Conservation (phyloP, 2,329 filamentous ascomycete species). For the Fusarium vanettenii region DNA sequence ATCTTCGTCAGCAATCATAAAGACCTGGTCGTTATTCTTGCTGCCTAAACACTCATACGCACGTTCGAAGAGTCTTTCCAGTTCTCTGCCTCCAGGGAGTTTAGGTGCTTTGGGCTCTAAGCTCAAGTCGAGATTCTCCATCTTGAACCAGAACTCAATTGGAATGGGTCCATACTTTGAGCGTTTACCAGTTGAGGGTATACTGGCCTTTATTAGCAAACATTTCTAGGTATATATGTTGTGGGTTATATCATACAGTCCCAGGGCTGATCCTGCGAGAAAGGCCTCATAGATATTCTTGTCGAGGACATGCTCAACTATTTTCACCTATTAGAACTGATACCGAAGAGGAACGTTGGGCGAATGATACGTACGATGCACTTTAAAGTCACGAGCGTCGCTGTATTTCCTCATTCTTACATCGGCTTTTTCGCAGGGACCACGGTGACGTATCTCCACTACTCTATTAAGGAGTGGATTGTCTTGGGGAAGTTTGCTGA, state of each 20-base stretch:
- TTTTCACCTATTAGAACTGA: neutral
- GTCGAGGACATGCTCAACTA: slow-evolving; percentile 6
- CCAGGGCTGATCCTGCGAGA: neutral
- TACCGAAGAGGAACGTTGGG: neutral
- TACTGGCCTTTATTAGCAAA: neutral
- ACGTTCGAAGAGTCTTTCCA: neutral
- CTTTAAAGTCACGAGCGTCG: neutral
- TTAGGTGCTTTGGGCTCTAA: neutral
- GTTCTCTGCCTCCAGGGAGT: neutral
- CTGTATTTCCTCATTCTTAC: neutral
- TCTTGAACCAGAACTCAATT: neutral
- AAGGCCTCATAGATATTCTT: neutral
- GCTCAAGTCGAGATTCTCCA: neutral
- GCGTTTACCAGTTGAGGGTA: neutral
- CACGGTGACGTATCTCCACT: neutral
- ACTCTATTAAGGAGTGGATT: neutral
- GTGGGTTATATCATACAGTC: neutral
- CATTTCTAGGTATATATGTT: neutral
- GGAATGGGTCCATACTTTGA: neutral
- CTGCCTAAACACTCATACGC: neutral
- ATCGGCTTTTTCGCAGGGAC: neutral
- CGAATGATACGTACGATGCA: neutral
- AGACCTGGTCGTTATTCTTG: neutral
- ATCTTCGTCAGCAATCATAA: neutral
- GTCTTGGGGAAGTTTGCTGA: neutral